Conservation (phyloP, 2,329 filamentous ascomycete species). For the Rutstroemia sp. region DNA sequence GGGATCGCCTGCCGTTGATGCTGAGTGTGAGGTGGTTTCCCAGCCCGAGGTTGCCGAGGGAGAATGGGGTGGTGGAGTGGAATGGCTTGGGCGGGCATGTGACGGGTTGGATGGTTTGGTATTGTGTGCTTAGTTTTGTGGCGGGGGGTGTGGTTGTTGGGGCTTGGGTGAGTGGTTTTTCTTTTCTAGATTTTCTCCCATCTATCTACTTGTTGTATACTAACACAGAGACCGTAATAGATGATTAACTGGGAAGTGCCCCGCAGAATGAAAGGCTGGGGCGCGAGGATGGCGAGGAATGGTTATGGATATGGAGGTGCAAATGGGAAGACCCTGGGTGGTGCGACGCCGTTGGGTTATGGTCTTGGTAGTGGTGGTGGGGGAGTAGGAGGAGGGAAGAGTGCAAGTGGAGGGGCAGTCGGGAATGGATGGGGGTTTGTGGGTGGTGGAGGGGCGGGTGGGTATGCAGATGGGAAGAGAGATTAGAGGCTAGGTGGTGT, state of each 20-base stretch:
- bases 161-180: conserved; percentile 35
- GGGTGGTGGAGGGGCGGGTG: too few relatives aligned
- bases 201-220: background rate
- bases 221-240: background rate
- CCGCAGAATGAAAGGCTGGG: conserved; percentile 27
- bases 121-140: conserved; percentile 50
- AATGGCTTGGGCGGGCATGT: conserved; percentile 56
- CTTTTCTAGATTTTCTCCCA: background rate
- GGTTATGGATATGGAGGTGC: conserved; percentile 21
- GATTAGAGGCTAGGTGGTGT: too few relatives aligned
- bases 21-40: conserved; percentile 87
- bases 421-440: too few relatives aligned
- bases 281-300: conserved; percentile 16
- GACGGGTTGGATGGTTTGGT: conserved; percentile 49
- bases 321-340: conserved; percentile 14
- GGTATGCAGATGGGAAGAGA: too few relatives aligned
- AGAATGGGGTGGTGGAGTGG: conserved; percentile 59
- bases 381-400: conserved; percentile 20
- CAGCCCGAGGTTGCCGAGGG: conserved; percentile 60
- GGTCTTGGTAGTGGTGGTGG: conserved; percentile 17
- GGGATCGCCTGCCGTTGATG: conserved; percentile 70
- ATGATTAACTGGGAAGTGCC: conserved; percentile 55
- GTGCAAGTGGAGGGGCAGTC: conserved; percentile 4
- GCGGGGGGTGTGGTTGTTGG: conserved; percentile 47
- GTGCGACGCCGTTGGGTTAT: conserved; percentile 23